phyloP scores from a whole-genome alignment of 768 basidiomycete species.

The Boletus eberwhitei region DNA sequence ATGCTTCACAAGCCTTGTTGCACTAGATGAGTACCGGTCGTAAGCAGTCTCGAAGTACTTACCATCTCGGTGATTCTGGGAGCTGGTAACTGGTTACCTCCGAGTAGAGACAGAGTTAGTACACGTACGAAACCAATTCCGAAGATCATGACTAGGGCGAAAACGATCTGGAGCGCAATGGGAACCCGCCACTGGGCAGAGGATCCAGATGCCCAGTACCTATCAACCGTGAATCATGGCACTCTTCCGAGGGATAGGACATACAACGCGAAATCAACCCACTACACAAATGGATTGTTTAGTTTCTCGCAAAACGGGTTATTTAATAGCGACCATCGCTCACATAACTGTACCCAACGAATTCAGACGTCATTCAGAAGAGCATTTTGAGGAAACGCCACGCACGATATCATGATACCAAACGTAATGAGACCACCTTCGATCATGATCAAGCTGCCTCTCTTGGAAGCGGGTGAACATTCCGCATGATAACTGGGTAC shows the following conservation, averaged over 20 bases:
- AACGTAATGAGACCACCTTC: slow-evolving; percentile 63
- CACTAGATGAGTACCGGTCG: background rate
- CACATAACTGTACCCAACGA: slow-evolving; percentile 17
- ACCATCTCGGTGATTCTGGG: slow-evolving; percentile 60
- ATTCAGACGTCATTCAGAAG: slow-evolving; percentile 1
- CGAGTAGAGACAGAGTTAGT: background rate
- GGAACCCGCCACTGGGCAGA: slow-evolving; percentile 64
- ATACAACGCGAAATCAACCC: slow-evolving; percentile 63
- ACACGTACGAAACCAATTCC: slow-evolving; percentile 44
- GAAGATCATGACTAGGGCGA: slow-evolving; percentile 52
- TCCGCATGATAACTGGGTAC: slow-evolving; percentile 66
- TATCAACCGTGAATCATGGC: slow-evolving; percentile 15
- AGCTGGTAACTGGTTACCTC: slow-evolving; percentile 34
- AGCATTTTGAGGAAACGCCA: slow-evolving; percentile 3
- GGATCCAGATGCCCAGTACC: slow-evolving; percentile 49
- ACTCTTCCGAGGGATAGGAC: slow-evolving; percentile 8
- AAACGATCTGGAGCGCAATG: slow-evolving; percentile 55
- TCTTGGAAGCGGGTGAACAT: slow-evolving; percentile 55
- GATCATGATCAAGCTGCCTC: slow-evolving; percentile 63
- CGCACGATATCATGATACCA: slow-evolving; percentile 61
- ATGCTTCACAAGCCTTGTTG: slow-evolving; percentile 50
- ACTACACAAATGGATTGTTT: slow-evolving; percentile 32
- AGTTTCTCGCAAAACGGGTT: background rate
- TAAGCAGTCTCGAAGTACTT: background rate
- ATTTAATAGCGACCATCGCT: slow-evolving; percentile 1